phyloP scores from a whole-genome alignment of 2,329 filamentous ascomycete genomes.

The Sphaerulina vaccinii region DNA sequence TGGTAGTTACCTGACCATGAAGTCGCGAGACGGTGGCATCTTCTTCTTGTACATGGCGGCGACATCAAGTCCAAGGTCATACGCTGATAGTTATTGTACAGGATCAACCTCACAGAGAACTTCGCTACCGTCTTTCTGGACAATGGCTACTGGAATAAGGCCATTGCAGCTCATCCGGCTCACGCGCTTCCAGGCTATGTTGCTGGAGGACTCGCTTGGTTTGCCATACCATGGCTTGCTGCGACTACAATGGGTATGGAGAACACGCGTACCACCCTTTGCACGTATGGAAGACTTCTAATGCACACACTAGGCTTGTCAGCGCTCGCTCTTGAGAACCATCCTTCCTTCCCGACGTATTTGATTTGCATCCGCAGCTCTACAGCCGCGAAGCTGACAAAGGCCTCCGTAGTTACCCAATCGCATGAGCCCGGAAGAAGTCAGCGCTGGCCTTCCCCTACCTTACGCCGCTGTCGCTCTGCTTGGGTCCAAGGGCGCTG shows the following conservation, averaged over 20 bases:
- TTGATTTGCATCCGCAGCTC: background rate
- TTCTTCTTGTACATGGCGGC: slow-evolving; percentile 19
- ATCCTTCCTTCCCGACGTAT: slow-evolving; percentile 68
- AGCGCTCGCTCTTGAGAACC: slow-evolving; percentile 73
- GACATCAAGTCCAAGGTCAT: background rate
- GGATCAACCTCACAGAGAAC: slow-evolving; percentile 16
- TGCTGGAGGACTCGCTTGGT: slow-evolving; percentile 48
- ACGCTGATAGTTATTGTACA: background rate
- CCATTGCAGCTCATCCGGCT: slow-evolving; percentile 40
- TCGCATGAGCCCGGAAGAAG: slow-evolving; percentile 29
- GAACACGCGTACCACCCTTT: background rate
- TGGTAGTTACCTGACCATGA: slow-evolving; percentile 43
- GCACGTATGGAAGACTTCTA: background rate
- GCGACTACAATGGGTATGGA: slow-evolving; percentile 44
- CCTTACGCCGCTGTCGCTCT: slow-evolving; percentile 35
- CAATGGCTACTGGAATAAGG: slow-evolving; percentile 49
- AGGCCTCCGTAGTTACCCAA: slow-evolving; percentile 46
- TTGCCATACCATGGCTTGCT: slow-evolving; percentile 50
- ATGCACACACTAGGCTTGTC: slow-evolving; percentile 68
- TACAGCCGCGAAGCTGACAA: slow-evolving; percentile 31
- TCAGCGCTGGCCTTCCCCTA: slow-evolving; percentile 34
- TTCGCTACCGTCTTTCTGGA: slow-evolving; percentile 41
- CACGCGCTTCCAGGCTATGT: slow-evolving; percentile 39
- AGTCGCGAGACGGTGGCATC: slow-evolving; percentile 29
- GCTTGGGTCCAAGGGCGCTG: slow-evolving; percentile 34